Base-by-base conservation (phyloP, 345 rosid genomes). In the Nephelium lappaceum region DNA sequence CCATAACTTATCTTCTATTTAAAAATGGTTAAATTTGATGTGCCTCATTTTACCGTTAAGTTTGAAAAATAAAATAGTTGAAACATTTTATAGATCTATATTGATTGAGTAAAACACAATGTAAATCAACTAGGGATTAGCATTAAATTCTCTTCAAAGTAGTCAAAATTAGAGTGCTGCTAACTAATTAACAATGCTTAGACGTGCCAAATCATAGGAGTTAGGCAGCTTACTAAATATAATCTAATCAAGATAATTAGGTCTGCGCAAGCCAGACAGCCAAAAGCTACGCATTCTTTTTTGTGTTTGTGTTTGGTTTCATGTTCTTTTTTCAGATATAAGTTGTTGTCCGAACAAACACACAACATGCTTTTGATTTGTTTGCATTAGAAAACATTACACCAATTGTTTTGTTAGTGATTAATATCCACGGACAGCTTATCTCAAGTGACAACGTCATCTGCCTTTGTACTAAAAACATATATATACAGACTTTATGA, bases 251-350 rank as follows among this genome's bases (percentile, higher is more conserved):
- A 53, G 58, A 53, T 53, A 41, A 41, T 53, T 16, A 53, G 58
- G 58, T 53, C 1, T 53, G 58, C 58, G 18, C 58, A 53, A 16
- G 18, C 58, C 58, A 53, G 58, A 53, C 58, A 18, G n/a, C 58
- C 58, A 53, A 53, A 53, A 53, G 58, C 58, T 53, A 53, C n/a
- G 16, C 7, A 53, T 53, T 14, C 55, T 49, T 53, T 51, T 16
- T 53, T 53, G 58, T 53, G n/a, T 53, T 53, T 53, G 58, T 53
- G 58, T 53, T 53, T 53, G 58, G 58, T 53, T 53, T 53, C 58
- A 53, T 53, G 58, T 53, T 53, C n/a, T 53, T 53, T 53, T 53
- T 53, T 53, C 8, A 0, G n/a, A 53, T 53, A 53, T 53, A 53
- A 53, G 24, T 60, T 60, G 64, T 60, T 60, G 64, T 60, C 25